A percentile compares a stretch with the other conserved stretches of the same genome.
These are phyloP conservation scores for Vitis vinifera DNA, from an alignment of 164 flowering plant genomes.

Conservation along the genomic window DNA sequence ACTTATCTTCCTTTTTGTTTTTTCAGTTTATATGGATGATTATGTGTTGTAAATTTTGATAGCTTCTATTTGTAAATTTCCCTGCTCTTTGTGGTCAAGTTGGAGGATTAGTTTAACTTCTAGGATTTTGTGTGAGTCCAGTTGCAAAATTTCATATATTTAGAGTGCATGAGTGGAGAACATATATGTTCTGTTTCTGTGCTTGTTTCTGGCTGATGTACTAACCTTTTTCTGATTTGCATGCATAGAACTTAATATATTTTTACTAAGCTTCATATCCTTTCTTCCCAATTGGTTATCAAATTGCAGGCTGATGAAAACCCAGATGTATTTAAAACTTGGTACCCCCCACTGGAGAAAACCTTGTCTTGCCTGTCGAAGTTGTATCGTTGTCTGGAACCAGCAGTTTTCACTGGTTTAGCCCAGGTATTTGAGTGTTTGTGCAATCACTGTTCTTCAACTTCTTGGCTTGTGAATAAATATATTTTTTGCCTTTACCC, in stretches of 20 bases:
- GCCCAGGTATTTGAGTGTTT: conserved; percentile 73
- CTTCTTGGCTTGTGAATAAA: conserved; percentile 1
- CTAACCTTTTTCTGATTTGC: not conserved
- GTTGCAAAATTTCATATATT: not conserved
- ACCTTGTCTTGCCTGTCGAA: conserved; percentile 87
- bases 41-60: not conserved
- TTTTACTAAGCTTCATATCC: not conserved
- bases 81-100: not conserved
- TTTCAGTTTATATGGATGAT: not conserved
- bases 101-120: not conserved
- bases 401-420: conserved; percentile 91
- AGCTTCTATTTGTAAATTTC: not conserved
- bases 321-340: conserved; percentile 65
- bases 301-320: conserved; percentile 58
- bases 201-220: not conserved
- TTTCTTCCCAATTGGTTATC: not conserved
- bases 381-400: conserved; percentile 82
- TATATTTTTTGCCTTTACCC: not conserved
- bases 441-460: not conserved
- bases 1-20: not conserved
- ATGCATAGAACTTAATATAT: not conserved
- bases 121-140: not conserved
- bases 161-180: not conserved
- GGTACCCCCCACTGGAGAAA: conserved; percentile 98
- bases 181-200: not conserved